These are phyloP conservation scores for Apostasia ramifera DNA, from an alignment of 106 monocot genomes.

Conservation along the genomic window DNA sequence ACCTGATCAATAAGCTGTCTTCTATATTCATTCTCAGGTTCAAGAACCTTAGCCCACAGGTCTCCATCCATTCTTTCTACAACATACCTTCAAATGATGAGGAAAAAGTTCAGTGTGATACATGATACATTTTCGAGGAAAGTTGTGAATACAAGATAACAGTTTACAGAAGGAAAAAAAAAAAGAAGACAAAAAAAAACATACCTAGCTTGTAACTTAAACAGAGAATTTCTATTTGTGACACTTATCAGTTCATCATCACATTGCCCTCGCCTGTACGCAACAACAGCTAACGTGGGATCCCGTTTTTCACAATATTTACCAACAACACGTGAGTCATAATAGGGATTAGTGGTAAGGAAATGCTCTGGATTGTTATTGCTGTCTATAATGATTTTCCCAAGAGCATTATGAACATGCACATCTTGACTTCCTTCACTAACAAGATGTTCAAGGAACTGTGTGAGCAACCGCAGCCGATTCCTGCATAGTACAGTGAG, in stretches of 20 bases:
- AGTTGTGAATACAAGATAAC: not conserved
- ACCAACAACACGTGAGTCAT: conserved; percentile 98
- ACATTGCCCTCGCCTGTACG: conserved; percentile 94
- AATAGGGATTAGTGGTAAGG: conserved; percentile 92
- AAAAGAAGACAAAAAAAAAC: not conserved
- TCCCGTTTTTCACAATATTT: conserved; percentile 98
- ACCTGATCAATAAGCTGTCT: conserved; percentile 96
- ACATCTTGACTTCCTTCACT: conserved; percentile 99
- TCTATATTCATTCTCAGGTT: conserved; percentile 88
- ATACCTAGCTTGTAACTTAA: conserved; percentile 93
- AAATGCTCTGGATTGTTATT: conserved; percentile 99
- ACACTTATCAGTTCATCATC: conserved; percentile 97
- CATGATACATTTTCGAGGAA: not conserved
- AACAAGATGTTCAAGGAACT: conserved; percentile 96
- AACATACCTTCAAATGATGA: conserved; percentile 64
- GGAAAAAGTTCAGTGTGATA: not conserved
- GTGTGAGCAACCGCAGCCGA: conserved; percentile 79
- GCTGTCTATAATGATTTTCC: conserved; percentile 97
- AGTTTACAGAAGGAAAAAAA: not conserved
- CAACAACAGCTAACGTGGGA: conserved; percentile 96
- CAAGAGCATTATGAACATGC: conserved; percentile 96
- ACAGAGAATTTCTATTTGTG: conserved; percentile 92
- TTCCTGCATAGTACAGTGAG: conserved; percentile 42
- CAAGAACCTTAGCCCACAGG: conserved; percentile 94
- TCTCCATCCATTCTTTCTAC: conserved; percentile 96